A percentile compares a stretch with the other conserved stretches of the same genome.
Conservation (phyloP, 1,139 yeast genomes). For the Zygotorulaspora mrakii region DNA sequence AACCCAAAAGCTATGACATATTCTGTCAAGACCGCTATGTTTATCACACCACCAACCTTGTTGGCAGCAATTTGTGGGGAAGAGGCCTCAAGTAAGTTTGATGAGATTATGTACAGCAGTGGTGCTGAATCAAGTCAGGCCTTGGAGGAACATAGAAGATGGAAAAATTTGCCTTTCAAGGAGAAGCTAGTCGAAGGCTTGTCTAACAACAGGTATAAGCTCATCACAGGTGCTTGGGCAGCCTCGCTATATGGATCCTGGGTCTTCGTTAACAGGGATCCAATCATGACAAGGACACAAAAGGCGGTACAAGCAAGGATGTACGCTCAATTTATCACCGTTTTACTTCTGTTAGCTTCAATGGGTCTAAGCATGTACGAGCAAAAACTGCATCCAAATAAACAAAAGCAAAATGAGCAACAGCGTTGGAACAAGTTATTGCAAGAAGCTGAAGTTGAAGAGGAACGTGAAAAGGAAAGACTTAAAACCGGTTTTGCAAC, state of each 20-base stretch:
- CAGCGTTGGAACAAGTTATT: constrained; percentile 45
- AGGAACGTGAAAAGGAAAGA: constrained; percentile 28
- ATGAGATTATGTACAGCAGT: constrained; percentile 45
- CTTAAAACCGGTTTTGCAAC: constrained; percentile 21
- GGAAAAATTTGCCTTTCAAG: constrained; percentile 46
- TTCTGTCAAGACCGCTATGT: constrained; percentile 56
- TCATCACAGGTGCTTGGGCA: constrained; percentile 81
- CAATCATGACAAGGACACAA: constrained; percentile 72
- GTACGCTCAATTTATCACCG: constrained; percentile 84
- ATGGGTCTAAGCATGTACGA: constrained; percentile 62
- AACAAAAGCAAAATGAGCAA: constrained; percentile 38
- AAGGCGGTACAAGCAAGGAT: constrained; percentile 91
- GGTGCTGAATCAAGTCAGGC: constrained; percentile 39
- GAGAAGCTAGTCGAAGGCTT: constrained; percentile 48
- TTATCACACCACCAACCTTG: constrained; percentile 57
- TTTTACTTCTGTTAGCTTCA: constrained; percentile 59
- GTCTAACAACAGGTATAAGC: constrained; percentile 64
- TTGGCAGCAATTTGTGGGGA: constrained; percentile 57
- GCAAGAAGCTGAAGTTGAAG: constrained; percentile 39
- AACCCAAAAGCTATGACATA: constrained; percentile 42
- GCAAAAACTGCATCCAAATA: constrained; percentile 47
- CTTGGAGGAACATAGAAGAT: constrained; percentile 48
- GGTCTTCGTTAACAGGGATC: constrained; percentile 70
- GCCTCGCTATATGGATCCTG: constrained; percentile 82
- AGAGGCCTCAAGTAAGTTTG: constrained; percentile 54